Base-by-base conservation (phyloP, 352 stramenopile species). In the Phytophthora ohioensis region DNA sequence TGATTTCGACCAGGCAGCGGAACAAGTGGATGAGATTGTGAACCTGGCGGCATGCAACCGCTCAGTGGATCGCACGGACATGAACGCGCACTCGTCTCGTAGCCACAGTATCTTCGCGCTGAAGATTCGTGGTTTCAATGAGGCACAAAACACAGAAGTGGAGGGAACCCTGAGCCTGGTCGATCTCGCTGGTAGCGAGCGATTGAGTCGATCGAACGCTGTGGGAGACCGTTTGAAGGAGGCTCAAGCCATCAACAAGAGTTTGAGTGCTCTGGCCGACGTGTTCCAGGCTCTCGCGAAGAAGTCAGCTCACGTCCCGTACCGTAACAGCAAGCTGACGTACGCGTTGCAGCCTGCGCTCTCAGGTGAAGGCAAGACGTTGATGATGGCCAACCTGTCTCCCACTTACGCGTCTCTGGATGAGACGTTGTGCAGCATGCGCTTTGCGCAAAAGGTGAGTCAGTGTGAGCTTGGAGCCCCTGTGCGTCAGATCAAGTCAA, bases 361-460 rank as follows among this genome's bases (percentile, higher is more conserved):
- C 5, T 98, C 96, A 65, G 98, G 98, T 9, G 97, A 99, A 81
- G 97, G 98, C 43, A 99, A 99, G 85, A 99, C 97, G 66, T 85
- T 99, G 42, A 99, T 99, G 98, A 99, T 99, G 88, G 98, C 99
- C 43, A 99, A 99, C 76, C 78, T 99, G 31, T 99, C 95, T 71
- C 98, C 98, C 3, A 99, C 97, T 17, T 86, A 92, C 32, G 82
- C 89, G 47, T 99, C 96, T 60, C 83, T 98, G 38, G 90, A 98
- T 69, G 98, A 99, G 81, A 98, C 96, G 71, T 76, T 99, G 5
- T 99, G 98, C 81, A 99, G 96, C 62, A 89, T 99, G 34, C 89
- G 98, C 49, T 99, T 99, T 79, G 98, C 98, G 7, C 81, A 95
- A 42, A 94, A 98, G 70, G 97, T 99, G 51, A 99, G 98, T 75